These are phyloP conservation scores for Clarireedia sp. DNA, from an alignment of 2,329 filamentous ascomycete genomes.

Conservation along the genomic window DNA sequence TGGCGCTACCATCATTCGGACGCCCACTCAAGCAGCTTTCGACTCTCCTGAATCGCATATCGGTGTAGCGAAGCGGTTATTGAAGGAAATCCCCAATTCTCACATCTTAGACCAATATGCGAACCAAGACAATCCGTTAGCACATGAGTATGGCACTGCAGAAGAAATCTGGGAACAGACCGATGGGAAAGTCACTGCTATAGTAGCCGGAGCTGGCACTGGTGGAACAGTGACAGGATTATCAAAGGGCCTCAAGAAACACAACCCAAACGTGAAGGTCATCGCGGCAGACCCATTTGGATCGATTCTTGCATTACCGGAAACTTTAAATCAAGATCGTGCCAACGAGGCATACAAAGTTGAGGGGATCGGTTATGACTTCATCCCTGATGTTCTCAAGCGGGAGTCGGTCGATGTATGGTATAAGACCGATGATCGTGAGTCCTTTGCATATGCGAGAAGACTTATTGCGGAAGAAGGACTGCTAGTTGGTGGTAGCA, in stretches of 20 bases:
- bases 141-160: slow-evolving; percentile 89
- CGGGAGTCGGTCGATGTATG: slow-evolving; percentile 76
- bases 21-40: slow-evolving; percentile 89
- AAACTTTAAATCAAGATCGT: slow-evolving; percentile 68
- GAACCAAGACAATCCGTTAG: slow-evolving; percentile 84
- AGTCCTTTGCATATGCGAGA: slow-evolving; percentile 86
- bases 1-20: slow-evolving; percentile 94
- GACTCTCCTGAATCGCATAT: slow-evolving; percentile 96
- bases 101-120: slow-evolving; percentile 96
- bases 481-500: slow-evolving; percentile 85
- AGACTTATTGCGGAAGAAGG: slow-evolving; percentile 91
- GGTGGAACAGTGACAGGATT: slow-evolving; percentile 93
- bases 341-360: slow-evolving; percentile 90
- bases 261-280: slow-evolving; percentile 77
- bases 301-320: slow-evolving; percentile 80
- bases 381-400: slow-evolving; percentile 88
- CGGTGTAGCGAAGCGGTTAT: slow-evolving; percentile 78
- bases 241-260: slow-evolving; percentile 76
- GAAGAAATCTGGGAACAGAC: slow-evolving; percentile 96
- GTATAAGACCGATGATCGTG: slow-evolving; percentile 95
- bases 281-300: slow-evolving; percentile 89
- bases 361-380: slow-evolving; percentile 97
- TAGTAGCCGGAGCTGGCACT: slow-evolving; percentile 89
- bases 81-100: slow-evolving; percentile 94
- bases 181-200: slow-evolving; percentile 67